Evolutionary conservation across 2,329 filamentous ascomycete species (phyloP), one percentile per base, ranked within the genome.

Genomic region (Aspergillus tanneri): DNA sequence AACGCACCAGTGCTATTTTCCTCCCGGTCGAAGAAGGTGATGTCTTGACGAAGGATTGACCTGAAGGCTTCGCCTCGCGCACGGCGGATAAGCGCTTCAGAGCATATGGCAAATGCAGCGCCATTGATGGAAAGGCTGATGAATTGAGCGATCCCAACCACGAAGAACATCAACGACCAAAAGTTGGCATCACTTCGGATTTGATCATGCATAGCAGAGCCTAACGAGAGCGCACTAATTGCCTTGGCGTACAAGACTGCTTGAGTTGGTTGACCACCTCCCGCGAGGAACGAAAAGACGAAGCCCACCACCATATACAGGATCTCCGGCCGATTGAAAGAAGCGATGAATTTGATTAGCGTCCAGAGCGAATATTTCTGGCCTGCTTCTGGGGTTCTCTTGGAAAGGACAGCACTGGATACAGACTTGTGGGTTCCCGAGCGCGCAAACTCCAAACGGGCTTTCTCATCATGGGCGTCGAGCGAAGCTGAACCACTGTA

Each of bases 171-270:
- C 60, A 84, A 73, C 47, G 83, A 85, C 90, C 90, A 96, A 67
- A 96, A 96, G 63, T 90, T 83, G 16, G 87, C 84, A 50, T 92
- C 81, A 14, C 78, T 75, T 56, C 85, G 81, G 43, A 95, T 77
- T 45, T 82, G 69, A 23, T 65, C 69, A 34, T 75, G 81, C 66
- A 77, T 76, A 27, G 57, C 68, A 12, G 72, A 69, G 21, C 76
- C 81, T 16, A 85, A 72, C 6, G 85, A 82, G 10, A 93, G 77
- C 7, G 84, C 82, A 51, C 82, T 81, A 67, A 97, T 91, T 49
- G 90, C 81, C 70, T 96, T 96, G 61, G 90, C 86, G 62, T 96
- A 95, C 71, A 97, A 86, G 55, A 96, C 82, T 55, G 87, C 80
- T 62, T 85, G 81, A 0, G 80, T 82, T 9, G 88, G 88, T 65